A percentile compares a stretch with the other conserved stretches of the same genome.
Conservation (phyloP, 805 yeast species). For the Cyberlindnera americana region DNA sequence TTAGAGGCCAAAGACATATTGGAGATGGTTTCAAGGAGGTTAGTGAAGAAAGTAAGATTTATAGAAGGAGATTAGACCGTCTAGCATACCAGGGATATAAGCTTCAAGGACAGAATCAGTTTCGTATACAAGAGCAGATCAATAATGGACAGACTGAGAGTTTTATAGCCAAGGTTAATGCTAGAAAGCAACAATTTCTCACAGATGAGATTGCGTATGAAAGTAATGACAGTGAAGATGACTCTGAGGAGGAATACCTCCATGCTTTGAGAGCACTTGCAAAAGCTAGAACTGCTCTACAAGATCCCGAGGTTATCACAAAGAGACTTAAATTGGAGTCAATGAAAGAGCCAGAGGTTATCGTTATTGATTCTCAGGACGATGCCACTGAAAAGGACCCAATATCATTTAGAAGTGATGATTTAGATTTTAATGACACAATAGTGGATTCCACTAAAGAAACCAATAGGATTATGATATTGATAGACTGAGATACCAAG, state of each 20-base stretch:
- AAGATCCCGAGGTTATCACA: background rate
- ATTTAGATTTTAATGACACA: background rate
- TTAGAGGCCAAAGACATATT: background rate
- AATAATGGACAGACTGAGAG: background rate
- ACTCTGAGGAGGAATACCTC: background rate
- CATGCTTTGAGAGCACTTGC: background rate
- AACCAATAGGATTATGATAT: background rate
- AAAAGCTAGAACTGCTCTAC: background rate
- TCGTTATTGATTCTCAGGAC: background rate
- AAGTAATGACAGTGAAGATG: background rate
- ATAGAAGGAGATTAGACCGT: background rate
- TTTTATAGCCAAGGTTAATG: background rate
- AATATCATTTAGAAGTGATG: background rate
- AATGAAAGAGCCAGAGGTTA: background rate
- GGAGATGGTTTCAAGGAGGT: background rate
- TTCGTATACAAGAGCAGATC: background rate
- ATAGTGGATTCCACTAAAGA: background rate
- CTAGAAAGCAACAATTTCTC: no score
- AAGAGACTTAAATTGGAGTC: no score
- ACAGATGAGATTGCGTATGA: background rate
- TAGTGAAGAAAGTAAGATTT: background rate
- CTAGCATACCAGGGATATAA: background rate
- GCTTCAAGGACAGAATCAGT: background rate
- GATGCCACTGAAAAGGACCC: background rate
- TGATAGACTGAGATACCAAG: background rate